Evolutionary conservation across 2,329 filamentous ascomycete species (phyloP), one percentile per base, ranked within the genome.

Genomic region (Tolypocladium endophyticum): DNA sequence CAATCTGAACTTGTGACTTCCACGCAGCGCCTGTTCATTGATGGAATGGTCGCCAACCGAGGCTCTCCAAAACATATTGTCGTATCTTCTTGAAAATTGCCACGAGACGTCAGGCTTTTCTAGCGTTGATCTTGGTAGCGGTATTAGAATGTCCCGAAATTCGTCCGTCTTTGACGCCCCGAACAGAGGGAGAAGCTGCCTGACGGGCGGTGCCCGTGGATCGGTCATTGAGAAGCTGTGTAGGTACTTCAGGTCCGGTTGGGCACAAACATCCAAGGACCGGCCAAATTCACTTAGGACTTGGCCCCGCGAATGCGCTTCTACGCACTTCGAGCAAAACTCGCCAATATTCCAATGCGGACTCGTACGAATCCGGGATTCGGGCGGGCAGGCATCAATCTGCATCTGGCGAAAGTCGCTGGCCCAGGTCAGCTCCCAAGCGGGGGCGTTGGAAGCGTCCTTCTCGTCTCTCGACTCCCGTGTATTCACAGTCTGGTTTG

Each of bases 71-170:
- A 88, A 88, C 4, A 93, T 76, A 0, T 77, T 76, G 62, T 87
- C 81, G 53, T 81, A 76, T 66, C 92, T 91, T 55, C 85, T 74
- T 0, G 74, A 67, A 63, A 89, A 92, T 0, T 69, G 70, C 64
- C 72, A 73, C 33, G 67, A 68, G 6, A 76, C 66, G 39, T 78
- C 75, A 0, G 78, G 76, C 4, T 79, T 73, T 1, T 79, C 77
- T 18, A 63, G 61, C 28, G 64, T 61, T 18, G 33, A 82, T 79
- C 61, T 58, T 58, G 65, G 80, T 77, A 83, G 68, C 0, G 90
- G 90, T 58, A 92, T 87, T 28, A 92, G 73, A 39, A 95, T 89
- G 69, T 95, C 90, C 63, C 81, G 84, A 73, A 89, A 93, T 5
- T 86, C 85, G 53, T 82, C 79, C 1, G 87, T 84, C 66, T 90